Conservation (phyloP, 1,284 basidiomycete genomes). For the Inonotus obliquus region DNA sequence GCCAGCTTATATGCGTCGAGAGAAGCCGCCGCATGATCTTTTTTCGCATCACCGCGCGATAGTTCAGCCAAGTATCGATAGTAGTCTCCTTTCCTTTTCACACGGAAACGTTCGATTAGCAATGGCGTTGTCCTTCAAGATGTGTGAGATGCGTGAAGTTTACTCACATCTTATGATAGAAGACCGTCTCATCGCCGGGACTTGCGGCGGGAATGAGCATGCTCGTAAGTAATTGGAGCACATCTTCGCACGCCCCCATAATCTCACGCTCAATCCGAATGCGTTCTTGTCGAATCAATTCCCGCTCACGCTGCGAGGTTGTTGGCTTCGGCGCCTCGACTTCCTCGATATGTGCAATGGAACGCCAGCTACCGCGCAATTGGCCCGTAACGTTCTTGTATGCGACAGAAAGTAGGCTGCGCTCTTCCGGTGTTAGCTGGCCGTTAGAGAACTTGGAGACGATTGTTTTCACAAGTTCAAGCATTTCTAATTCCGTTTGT, state of each 20-base stretch:
- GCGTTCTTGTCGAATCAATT: slow-evolving; percentile 48
- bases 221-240: slow-evolving; percentile 49
- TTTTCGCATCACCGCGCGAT: slow-evolving; percentile 39
- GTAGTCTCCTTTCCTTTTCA: slow-evolving; percentile 60
- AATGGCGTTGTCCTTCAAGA: not conserved
- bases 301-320: slow-evolving; percentile 34
- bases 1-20: slow-evolving; percentile 62
- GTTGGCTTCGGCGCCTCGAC: slow-evolving; percentile 33
- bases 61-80: slow-evolving; percentile 67
- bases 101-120: slow-evolving; percentile 8
- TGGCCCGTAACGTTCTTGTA: slow-evolving; percentile 65
- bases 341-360: slow-evolving; percentile 52
- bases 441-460: slow-evolving; percentile 41
- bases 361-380: slow-evolving; percentile 59
- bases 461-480: slow-evolving; percentile 53
- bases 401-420: slow-evolving; percentile 64
- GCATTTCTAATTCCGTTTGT: slow-evolving; percentile 40
- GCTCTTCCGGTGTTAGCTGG: slow-evolving; percentile 55
- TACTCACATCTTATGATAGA: slow-evolving; percentile 63
- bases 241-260: slow-evolving; percentile 51
- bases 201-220: slow-evolving; percentile 50
- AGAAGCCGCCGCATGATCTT: slow-evolving; percentile 48
- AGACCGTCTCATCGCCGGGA: slow-evolving; percentile 60
- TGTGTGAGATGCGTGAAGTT: not conserved
- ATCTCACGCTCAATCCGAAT: slow-evolving; percentile 54